Conservation (phyloP, 441 rosid species). For the Euphorbia schlechtendalii region DNA sequence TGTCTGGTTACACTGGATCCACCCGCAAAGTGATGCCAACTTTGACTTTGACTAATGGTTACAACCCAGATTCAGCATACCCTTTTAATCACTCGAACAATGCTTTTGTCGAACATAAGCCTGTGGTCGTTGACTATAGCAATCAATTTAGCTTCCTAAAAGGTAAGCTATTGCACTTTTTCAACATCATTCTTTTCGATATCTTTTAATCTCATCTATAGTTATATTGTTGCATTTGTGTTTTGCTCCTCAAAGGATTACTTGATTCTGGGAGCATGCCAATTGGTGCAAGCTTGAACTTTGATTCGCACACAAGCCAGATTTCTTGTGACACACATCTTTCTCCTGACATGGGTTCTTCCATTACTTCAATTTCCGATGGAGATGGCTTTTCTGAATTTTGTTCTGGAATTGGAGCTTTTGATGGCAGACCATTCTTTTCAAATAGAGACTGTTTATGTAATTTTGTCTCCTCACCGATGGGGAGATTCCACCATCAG, state of each 20-base stretch:
- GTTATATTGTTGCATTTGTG: not conserved
- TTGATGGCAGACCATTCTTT: slow-evolving; percentile 16
- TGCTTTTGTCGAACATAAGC: slow-evolving; percentile 1
- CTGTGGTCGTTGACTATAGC: not conserved
- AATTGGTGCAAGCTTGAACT: slow-evolving; percentile 15
- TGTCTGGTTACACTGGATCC: slow-evolving; percentile 14
- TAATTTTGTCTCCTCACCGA: slow-evolving; percentile 15
- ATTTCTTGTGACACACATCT: slow-evolving; percentile 16
- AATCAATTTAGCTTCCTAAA: slow-evolving; percentile 16
- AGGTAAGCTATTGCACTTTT: slow-evolving; percentile 15
- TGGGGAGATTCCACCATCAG: slow-evolving; percentile 18
- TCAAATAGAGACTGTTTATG: slow-evolving; percentile 9
- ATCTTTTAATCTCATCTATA: not conserved
- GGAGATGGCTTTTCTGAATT: slow-evolving; percentile 16
- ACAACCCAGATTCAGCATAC: slow-evolving; percentile 7
- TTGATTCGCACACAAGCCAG: slow-evolving; percentile 6
- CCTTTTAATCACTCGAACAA: slow-evolving; percentile 12
- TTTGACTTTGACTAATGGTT: slow-evolving; percentile 10
- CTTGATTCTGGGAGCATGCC: slow-evolving; percentile 2
- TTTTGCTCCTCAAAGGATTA: slow-evolving; percentile 14
- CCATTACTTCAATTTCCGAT: slow-evolving; percentile 22
- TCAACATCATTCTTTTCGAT: not conserved
- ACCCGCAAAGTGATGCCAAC: slow-evolving; percentile 17
- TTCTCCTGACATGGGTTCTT: slow-evolving; percentile 25
- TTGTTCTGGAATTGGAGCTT: slow-evolving; percentile 24